These are phyloP conservation scores for Globisporangium spinosum DNA, from an alignment of 352 stramenopile species.

Conservation along the genomic window DNA sequence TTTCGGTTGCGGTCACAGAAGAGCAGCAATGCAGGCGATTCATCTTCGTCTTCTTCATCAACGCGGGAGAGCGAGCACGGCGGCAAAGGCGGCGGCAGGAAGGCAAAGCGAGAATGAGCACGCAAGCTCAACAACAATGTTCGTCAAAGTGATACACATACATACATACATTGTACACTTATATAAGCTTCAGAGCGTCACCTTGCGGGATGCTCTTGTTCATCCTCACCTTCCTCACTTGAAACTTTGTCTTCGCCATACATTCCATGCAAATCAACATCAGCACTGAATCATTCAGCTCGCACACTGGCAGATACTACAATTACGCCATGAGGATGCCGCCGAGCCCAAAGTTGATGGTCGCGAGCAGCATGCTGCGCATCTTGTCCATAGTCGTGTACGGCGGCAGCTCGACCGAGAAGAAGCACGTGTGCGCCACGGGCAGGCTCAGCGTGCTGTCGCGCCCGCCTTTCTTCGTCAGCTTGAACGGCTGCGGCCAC, in stretches of 20 bases:
- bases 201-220: no score
- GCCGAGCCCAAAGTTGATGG: constrained; percentile 92
- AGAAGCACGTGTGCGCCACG: constrained; percentile 95
- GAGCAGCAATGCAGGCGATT: not conserved
- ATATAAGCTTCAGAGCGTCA: not conserved
- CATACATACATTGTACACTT: constrained; percentile 4
- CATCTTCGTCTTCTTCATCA: not conserved
- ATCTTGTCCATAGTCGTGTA: constrained; percentile 92
- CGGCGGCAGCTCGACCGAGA: constrained; percentile 91
- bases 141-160: not conserved
- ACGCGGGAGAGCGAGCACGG: not conserved
- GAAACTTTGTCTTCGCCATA: not conserved
- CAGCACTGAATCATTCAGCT: not conserved
- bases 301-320: not conserved
- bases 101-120: constrained; percentile 1
- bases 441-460: constrained; percentile 82
- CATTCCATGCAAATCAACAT: no score
- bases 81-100: constrained; percentile 1
- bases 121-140: not conserved
- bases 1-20: not conserved
- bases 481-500: constrained; percentile 88
- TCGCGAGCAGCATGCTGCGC: constrained; percentile 89
- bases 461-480: constrained; percentile 87
- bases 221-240: no score
- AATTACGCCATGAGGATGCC: constrained; percentile 85